Evolutionary conservation across 2,329 filamentous ascomycete genomes (phyloP).

Genomic region (Fusarium kyushuense): DNA sequence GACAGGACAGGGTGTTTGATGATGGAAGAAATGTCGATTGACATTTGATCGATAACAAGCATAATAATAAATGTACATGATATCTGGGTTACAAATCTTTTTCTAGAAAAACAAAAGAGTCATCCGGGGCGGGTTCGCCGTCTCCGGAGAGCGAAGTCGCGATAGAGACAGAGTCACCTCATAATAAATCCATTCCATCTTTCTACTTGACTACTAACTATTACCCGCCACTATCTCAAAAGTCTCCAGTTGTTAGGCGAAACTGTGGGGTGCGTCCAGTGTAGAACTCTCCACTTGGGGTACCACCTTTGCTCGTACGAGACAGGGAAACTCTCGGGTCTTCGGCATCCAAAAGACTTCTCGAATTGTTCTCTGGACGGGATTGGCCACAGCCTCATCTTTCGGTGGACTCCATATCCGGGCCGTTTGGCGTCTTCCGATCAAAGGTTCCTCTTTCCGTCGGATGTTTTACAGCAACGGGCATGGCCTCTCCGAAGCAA

Average conservation of each 20-base stretch:
- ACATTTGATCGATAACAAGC: neutral
- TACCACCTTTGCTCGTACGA: slow-evolving; percentile 41
- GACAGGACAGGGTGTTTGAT: no score
- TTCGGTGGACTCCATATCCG: slow-evolving; percentile 32
- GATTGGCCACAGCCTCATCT: slow-evolving; percentile 10
- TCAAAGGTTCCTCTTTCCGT: slow-evolving; percentile 41
- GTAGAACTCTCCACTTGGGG: slow-evolving; percentile 20
- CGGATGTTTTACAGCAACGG: slow-evolving; percentile 39
- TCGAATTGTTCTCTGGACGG: slow-evolving; percentile 29
- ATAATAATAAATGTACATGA: neutral
- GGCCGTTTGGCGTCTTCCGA: slow-evolving; percentile 32
- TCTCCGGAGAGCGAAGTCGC: slow-evolving; percentile 20
- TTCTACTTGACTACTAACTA: neutral
- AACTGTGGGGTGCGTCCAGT: slow-evolving; percentile 26
- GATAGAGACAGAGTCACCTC: slow-evolving; percentile 6
- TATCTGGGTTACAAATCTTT: neutral
- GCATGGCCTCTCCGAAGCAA: slow-evolving; percentile 17
- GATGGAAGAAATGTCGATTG: neutral
- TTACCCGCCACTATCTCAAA: slow-evolving; percentile 16
- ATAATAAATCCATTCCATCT: no score
- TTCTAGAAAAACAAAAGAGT: neutral
- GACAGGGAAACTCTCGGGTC: slow-evolving; percentile 30
- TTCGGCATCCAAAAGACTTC: slow-evolving; percentile 45
- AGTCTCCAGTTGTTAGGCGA: slow-evolving; percentile 16
- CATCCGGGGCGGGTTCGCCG: slow-evolving; percentile 13